phyloP scores from a whole-genome alignment of 2,329 filamentous ascomycete species.

The Pseudogymnoascus destructans region DNA sequence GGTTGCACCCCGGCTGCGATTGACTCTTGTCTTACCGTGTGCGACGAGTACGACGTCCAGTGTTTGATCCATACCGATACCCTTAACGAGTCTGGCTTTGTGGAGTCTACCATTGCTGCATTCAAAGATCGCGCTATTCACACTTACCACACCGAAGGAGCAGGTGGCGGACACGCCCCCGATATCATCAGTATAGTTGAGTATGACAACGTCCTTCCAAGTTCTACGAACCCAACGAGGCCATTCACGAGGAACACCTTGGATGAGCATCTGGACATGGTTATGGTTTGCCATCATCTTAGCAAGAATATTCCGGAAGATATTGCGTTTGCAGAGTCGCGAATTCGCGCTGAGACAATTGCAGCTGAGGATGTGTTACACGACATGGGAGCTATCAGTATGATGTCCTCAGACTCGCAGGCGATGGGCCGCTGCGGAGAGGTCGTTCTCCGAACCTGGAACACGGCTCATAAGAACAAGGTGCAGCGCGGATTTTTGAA shows the following conservation, averaged over 20 bases:
- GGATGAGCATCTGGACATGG: slow-evolving; percentile 94
- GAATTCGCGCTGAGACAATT: slow-evolving; percentile 91
- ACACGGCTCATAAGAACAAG: slow-evolving; percentile 96
- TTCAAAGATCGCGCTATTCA: slow-evolving; percentile 84
- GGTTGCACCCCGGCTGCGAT: slow-evolving; percentile 83
- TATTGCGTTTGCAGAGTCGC: slow-evolving; percentile 85
- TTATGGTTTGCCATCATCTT: slow-evolving; percentile 95
- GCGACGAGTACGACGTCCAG: slow-evolving; percentile 84
- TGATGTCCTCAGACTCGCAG: slow-evolving; percentile 94
- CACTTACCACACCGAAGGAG: slow-evolving; percentile 94
- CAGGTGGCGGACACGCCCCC: slow-evolving; percentile 85
- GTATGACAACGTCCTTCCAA: slow-evolving; percentile 75
- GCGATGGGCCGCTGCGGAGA: slow-evolving; percentile 96
- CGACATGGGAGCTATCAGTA: slow-evolving; percentile 86
- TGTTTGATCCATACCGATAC: slow-evolving; percentile 94
- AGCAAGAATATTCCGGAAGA: slow-evolving; percentile 90
- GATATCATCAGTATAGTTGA: slow-evolving; percentile 94
- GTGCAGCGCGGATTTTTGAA: slow-evolving; percentile 61
- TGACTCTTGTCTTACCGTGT: slow-evolving; percentile 71
- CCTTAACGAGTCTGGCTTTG: slow-evolving; percentile 93
- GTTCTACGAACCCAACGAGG: slow-evolving; percentile 81
- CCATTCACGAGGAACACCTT: slow-evolving; percentile 87
- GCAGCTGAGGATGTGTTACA: slow-evolving; percentile 93
- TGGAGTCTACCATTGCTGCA: slow-evolving; percentile 77
- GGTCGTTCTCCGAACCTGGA: slow-evolving; percentile 86